These are phyloP conservation scores for Colletotrichum neosansevieriae DNA, from an alignment of 2,329 filamentous ascomycete genomes.

Conservation along the genomic window DNA sequence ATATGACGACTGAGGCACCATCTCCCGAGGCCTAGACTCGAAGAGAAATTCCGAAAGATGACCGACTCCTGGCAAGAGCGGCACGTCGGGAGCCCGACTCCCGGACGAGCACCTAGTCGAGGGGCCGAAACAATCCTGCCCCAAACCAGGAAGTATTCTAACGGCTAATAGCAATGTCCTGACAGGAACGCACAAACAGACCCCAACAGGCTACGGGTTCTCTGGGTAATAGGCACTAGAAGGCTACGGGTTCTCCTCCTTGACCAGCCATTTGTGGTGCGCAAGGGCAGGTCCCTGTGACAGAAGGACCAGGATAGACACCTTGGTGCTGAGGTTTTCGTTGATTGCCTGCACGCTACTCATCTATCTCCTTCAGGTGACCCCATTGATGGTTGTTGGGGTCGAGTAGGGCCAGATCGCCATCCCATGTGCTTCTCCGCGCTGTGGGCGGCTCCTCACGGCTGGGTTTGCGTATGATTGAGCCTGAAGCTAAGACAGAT, in stretches of 20 bases:
- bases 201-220: too few relatives aligned
- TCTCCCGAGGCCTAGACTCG: neutral
- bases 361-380: neutral
- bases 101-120: neutral
- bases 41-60: neutral
- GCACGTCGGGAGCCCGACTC: neutral
- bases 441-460: neutral
- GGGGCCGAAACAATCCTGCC: neutral
- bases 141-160: neutral
- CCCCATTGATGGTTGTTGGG: neutral
- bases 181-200: conserved; percentile 4
- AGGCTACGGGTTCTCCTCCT: neutral
- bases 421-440: conserved; percentile 12
- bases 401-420: neutral
- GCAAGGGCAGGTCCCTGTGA: neutral
- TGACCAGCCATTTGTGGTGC: neutral
- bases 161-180: neutral
- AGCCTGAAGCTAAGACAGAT: conserved; percentile 7
- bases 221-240: too few relatives aligned
- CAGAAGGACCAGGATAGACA: neutral
- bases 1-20: neutral
- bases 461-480: neutral
- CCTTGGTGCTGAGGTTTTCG: neutral
- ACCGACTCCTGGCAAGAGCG: neutral
- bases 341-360: neutral